Base-by-base conservation (phyloP, 768 basidiomycete genomes). In the Boletus huronensis region DNA sequence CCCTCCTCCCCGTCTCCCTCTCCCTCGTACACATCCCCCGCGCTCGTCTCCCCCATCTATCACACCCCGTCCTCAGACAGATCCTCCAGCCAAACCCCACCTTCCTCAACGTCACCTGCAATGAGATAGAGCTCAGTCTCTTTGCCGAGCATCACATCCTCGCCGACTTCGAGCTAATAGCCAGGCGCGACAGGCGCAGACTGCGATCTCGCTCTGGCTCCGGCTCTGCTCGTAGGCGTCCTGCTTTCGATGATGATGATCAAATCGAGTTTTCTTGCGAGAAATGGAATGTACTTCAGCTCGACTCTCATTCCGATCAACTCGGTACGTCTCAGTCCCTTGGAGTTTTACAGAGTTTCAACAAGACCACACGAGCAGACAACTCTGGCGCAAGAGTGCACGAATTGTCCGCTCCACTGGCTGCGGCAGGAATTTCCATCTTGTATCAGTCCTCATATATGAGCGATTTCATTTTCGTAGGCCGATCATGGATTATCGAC, bases 361-460 rank as follows among this genome's bases (percentile, higher is more conserved):
- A 50, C 50, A 43, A 35, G 38, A 44, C 60, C 53, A 38, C 41
- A 41, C 25, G 10, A 38, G 3, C 59, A 87, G 86, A 85, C 65
- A 82, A 79, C 57, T 83, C 86, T 6, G 87, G 88, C 13, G 83
- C 85, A 19, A 79, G 89, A 43, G 82, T 90, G 0, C 81, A 84
- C 57, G 87, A 90, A 64, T 75, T 92, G 31, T 90, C 90, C 21
- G 83, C 85, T 16, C 87, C 85, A 31, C 73, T 92, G 19, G 87
- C 88, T 11, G 83, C 82, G 13, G 85, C 84, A 35, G 87, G 87
- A 3, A 89, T 92, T 35, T 88, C 86, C 31, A 91, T 92, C 46
- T 74, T 91, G 14, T 92, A 91, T 68, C 87, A 89, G 64, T 88
- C 87, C 6, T 88, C 88, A 3, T 90, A 91, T 68, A 83, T 82